Percentiles rank a stretch among this genome's conserved stretches.
phyloP scores from a whole-genome alignment of 495 filamentous ascomycete species.

The Pyrenula aspistea region DNA sequence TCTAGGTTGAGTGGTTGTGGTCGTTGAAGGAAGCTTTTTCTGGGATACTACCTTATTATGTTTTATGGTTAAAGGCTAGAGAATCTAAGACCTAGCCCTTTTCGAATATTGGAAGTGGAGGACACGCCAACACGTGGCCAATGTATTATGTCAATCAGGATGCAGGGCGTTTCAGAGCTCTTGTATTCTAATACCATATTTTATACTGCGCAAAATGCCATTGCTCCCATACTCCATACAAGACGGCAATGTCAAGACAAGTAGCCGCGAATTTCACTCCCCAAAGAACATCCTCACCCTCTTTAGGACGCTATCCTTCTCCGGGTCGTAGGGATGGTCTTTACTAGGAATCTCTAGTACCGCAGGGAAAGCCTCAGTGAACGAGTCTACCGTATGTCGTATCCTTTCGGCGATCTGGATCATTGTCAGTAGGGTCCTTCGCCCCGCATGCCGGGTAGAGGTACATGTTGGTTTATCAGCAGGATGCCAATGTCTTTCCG shows the following conservation, averaged over 20 bases:
- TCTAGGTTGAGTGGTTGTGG: too few relatives aligned
- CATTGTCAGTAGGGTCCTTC: too few relatives aligned
- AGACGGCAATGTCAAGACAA: not conserved
- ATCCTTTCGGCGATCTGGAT: slow-evolving; percentile 83
- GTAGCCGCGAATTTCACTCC: slow-evolving; percentile 41
- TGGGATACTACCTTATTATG: too few relatives aligned
- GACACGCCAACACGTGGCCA: too few relatives aligned
- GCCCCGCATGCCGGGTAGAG: slow-evolving; percentile 13
- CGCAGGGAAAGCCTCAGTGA: slow-evolving; percentile 41
- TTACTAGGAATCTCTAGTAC: slow-evolving; percentile 95
- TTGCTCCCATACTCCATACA: not conserved
- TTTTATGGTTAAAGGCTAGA: too few relatives aligned
- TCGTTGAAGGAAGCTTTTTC: too few relatives aligned
- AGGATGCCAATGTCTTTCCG: slow-evolving; percentile 94
- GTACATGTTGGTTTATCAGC: slow-evolving; percentile 94
- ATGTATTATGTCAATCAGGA: too few relatives aligned
- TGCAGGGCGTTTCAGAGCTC: too few relatives aligned
- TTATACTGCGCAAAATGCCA: not conserved
- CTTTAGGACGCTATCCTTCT: slow-evolving; percentile 95
- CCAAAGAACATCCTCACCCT: slow-evolving; percentile 86
- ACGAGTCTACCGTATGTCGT: slow-evolving; percentile 53
- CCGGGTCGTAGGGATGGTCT: slow-evolving; percentile 96
- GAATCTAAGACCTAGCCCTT: too few relatives aligned
- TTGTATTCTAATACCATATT: not conserved
- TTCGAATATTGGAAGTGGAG: too few relatives aligned